phyloP scores from a whole-genome alignment of 106 monocot genomes.

The Triglochin maritima region DNA sequence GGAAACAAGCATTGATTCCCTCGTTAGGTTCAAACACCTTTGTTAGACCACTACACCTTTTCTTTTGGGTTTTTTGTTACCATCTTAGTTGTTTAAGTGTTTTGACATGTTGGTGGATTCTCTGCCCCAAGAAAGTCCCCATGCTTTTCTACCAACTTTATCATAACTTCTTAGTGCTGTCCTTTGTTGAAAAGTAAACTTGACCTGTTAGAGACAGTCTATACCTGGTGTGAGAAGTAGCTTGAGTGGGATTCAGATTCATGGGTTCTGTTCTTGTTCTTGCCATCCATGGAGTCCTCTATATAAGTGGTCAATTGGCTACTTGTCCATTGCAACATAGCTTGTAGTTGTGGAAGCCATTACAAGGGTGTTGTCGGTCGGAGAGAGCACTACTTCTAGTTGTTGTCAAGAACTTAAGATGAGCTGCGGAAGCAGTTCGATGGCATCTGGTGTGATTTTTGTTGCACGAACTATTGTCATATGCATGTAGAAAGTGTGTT shows the following conservation, averaged over 20 bases:
- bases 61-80: background rate
- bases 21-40: slow-evolving; percentile 9
- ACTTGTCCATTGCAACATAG: slow-evolving; percentile 1
- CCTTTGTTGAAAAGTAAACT: background rate
- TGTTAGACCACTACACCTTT: background rate
- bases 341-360: background rate
- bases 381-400: background rate
- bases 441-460: slow-evolving; percentile 42
- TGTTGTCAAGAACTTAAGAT: slow-evolving; percentile 15
- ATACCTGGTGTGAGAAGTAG: slow-evolving; percentile 1
- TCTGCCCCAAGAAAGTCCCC: slow-evolving; percentile 1
- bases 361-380: background rate
- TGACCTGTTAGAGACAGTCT: background rate
- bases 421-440: slow-evolving; percentile 67
- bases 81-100: background rate
- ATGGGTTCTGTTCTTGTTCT: slow-evolving; percentile 4
- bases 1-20: slow-evolving; percentile 7
- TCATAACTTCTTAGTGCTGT: background rate
- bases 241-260: slow-evolving; percentile 12
- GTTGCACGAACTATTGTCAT: background rate
- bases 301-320: slow-evolving; percentile 6
- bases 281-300: background rate
- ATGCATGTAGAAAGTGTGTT: too few relatives aligned
- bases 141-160: slow-evolving; percentile 1
- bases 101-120: background rate